These are phyloP conservation scores for Volvox africanus DNA, from an alignment of 139 green algal genomes.

Conservation along the genomic window DNA sequence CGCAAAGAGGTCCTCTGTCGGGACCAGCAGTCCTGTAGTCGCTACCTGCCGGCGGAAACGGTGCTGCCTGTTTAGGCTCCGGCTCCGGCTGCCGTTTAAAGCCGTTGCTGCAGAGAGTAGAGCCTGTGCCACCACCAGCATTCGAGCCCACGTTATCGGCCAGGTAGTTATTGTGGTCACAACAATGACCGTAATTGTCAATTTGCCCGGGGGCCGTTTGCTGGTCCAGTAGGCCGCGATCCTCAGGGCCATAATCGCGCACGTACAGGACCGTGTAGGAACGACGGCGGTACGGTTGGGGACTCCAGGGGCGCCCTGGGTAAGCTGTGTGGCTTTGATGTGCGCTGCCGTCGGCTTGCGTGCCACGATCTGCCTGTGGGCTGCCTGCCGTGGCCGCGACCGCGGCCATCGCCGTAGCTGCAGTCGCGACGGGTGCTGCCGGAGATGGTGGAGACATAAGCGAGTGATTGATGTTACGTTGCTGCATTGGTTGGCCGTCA, in stretches of 20 bases:
- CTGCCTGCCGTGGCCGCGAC: neutral
- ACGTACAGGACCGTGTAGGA: slow-evolving; percentile 40
- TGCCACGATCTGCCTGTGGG: neutral
- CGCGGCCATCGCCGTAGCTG: neutral
- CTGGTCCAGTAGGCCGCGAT: neutral
- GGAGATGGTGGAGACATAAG: too few species aligned
- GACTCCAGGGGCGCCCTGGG: neutral
- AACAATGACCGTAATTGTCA: neutral
- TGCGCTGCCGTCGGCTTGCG: neutral
- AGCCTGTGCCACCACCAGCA: neutral
- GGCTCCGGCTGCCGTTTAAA: too few species aligned
- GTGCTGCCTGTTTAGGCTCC: too few species aligned
- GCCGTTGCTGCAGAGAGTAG: too few species aligned
- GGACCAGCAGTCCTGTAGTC: neutral
- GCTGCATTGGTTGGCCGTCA: too few species aligned
- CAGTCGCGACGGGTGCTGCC: neutral
- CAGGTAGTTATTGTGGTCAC: neutral
- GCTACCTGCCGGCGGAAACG: too few species aligned
- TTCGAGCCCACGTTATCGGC: neutral
- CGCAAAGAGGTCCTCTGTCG: neutral
- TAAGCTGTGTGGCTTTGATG: neutral
- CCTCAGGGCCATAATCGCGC: neutral
- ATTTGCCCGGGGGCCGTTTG: neutral
- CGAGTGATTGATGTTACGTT: too few species aligned
- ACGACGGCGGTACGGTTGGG: neutral